Conservation (phyloP, 2,329 filamentous ascomycete genomes). For the Pyrenophora tritici-repentis region DNA sequence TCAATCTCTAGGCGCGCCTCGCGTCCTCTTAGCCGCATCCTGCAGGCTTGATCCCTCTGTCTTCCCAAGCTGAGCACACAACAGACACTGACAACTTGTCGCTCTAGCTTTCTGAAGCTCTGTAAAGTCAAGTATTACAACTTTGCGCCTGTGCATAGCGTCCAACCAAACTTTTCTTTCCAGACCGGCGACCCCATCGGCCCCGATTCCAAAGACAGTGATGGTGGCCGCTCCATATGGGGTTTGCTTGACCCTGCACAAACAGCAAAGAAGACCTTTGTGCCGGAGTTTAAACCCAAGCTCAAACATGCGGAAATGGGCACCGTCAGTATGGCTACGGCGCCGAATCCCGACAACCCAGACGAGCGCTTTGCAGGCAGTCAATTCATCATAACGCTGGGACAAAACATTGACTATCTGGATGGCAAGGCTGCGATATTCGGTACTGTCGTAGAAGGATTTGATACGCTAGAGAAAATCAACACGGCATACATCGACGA, state of each 20-base stretch:
- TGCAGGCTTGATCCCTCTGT: conserved; percentile 31
- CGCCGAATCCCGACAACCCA: conserved; percentile 72
- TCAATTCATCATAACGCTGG: conserved; percentile 92
- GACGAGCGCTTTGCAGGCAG: conserved; percentile 83
- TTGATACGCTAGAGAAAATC: conserved; percentile 91
- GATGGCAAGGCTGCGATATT: conserved; percentile 96
- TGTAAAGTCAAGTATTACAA: conserved; percentile 99
- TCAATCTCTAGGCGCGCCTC: conserved; percentile 22
- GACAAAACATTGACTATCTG: conserved; percentile 85
- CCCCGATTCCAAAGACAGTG: conserved; percentile 79
- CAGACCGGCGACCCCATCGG: conserved; percentile 95
- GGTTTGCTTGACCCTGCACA: conserved; percentile 68
- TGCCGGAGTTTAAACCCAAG: conserved; percentile 82
- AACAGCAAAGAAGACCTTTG: conserved; percentile 74
- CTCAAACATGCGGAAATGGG: conserved; percentile 87
- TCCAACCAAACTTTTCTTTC: conserved; percentile 95
- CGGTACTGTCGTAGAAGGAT: conserved; percentile 93
- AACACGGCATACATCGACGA: conserved; percentile 88
- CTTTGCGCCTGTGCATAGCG: conserved; percentile 86
- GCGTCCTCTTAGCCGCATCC: conserved; percentile 27
- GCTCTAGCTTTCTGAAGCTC: conserved; percentile 86
- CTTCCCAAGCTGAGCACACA: conserved; percentile 58
- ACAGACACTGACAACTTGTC: conserved; percentile 57
- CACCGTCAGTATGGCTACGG: conserved; percentile 97
- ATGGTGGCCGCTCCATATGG: conserved; percentile 95